A percentile compares a stretch with the other conserved stretches of the same genome.
phyloP scores from a whole-genome alignment of 148 eudicot species.

The Chenopodium suecicum region DNA sequence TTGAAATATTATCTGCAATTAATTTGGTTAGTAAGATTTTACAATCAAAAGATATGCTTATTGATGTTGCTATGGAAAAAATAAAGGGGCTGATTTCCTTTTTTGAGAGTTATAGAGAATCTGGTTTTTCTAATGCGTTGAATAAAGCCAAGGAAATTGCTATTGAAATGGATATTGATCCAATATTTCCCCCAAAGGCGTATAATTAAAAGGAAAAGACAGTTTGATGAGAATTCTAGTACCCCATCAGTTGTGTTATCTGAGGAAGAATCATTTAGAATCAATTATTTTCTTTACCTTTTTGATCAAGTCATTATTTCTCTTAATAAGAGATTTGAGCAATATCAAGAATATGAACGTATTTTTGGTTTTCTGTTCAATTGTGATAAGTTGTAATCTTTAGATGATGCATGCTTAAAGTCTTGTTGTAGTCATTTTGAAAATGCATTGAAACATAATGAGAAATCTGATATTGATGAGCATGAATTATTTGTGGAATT shows the following conservation, averaged over 20 bases:
- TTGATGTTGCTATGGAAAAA: background rate
- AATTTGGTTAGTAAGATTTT: constrained; percentile 6
- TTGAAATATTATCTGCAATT: constrained; percentile 5
- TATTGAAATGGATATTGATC: constrained; percentile 17
- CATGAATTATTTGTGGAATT: too few relatives aligned
- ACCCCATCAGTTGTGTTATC: background rate
- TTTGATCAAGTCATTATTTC: too few relatives aligned
- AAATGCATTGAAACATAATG: too few relatives aligned
- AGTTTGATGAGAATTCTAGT: background rate
- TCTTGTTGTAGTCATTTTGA: too few relatives aligned
- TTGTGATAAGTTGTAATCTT: too few relatives aligned
- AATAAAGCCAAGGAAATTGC: constrained; percentile 14
- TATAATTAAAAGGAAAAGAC: constrained; percentile 2
- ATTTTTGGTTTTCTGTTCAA: too few relatives aligned
- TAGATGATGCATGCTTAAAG: too few relatives aligned
- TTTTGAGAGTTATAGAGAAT: constrained; percentile 20
- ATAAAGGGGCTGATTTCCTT: background rate
- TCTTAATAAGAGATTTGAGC: too few relatives aligned
- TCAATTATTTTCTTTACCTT: background rate
- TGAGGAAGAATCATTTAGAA: background rate
- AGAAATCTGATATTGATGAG: too few relatives aligned
- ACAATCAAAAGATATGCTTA: constrained; percentile 6
- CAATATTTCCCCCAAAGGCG: constrained; percentile 10
- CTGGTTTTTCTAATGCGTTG: constrained; percentile 10
- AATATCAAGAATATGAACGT: too few relatives aligned